Evolutionary conservation across 371 early-diverging fungal species (phyloP), one percentile per base, ranked within the genome.

Genomic region (Mucor sp.): DNA sequence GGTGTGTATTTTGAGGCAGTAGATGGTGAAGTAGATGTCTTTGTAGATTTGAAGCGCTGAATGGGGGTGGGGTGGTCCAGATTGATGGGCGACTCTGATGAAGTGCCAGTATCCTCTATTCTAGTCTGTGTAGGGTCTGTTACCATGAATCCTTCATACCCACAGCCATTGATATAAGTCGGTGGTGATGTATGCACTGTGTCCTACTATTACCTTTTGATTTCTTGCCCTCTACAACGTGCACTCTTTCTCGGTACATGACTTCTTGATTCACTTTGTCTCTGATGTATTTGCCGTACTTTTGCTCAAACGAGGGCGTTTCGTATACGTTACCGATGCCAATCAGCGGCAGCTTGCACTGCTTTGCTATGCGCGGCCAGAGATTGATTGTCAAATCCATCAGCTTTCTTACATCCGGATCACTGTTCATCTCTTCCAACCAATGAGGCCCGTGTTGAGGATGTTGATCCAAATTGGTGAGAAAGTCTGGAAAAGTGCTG

Each of bases 381-480:
- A 57, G 33, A 8, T 32, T 57, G 11, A 57, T 17, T 8, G 57
- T 32, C 9, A 57, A 33, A 19, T 57, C 32, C 33, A 57, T 33
- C n/a, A 57, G 7, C 9, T 56, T 53, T 23, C 23, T 30, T 1
- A 61, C 25, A 15, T 61, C 67, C 15, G 50, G 39, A 23, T 67
- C 61, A 8, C 41, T 67, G 17, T 47, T 67, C 58, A 67, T 67
- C 11, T 12, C 30, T 14, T 62, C 15, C 3, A 62, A 11, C 68
- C 68, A 67, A 33, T 6, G 9, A 4, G 23, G 33, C 12, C 68
- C 68, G 44, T 67, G 68, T 7, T 57, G 1, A 57, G 68, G 68
- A 28, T 67, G 68, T 19, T 57, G 9, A 0, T 67, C 68, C 9
- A 67, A 15, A 48, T 67, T 57, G 2, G 35, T 35, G 15, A 67